phyloP scores from a whole-genome alignment of 768 basidiomycete genomes.

The Melanogaster broomeanus region DNA sequence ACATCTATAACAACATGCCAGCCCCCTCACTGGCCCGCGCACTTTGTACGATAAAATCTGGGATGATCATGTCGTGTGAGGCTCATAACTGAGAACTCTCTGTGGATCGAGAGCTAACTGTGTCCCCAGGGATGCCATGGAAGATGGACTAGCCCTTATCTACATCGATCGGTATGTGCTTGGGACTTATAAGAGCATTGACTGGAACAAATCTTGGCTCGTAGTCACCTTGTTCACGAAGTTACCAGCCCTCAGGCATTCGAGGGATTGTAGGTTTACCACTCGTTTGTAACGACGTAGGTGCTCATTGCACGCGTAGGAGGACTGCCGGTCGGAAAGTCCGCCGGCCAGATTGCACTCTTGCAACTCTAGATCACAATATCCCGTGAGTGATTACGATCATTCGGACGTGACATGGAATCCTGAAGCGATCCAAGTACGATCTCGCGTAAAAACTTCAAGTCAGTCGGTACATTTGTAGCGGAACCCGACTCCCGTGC shows the following conservation, averaged over 20 bases:
- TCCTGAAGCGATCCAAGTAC: conserved; percentile 46
- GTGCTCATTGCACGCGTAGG: conserved; percentile 35
- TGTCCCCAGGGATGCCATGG: conserved; percentile 60
- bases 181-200: background rate
- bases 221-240: conserved; percentile 75
- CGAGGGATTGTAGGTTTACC: conserved; percentile 68
- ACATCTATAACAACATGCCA: conserved; percentile 45
- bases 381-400: conserved; percentile 61
- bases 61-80: conserved; percentile 94
- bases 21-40: conserved; percentile 61
- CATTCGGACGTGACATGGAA: background rate
- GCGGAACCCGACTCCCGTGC: conserved; percentile 83
- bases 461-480: conserved; percentile 71
- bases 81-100: conserved; percentile 6
- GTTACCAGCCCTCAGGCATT: conserved; percentile 95
- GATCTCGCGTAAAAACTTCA: conserved; percentile 72
- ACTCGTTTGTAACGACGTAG: background rate
- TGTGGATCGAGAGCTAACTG: conserved; percentile 9
- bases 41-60: conserved; percentile 98
- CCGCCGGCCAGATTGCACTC: conserved; percentile 83
- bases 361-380: conserved; percentile 89
- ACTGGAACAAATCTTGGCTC: background rate
- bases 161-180: conserved; percentile 74
- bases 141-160: conserved; percentile 77
- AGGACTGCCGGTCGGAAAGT: conserved; percentile 76